Evolutionary conservation across 106 monocot genomes (phyloP).

Genomic region (Hemerocallis citrina): DNA sequence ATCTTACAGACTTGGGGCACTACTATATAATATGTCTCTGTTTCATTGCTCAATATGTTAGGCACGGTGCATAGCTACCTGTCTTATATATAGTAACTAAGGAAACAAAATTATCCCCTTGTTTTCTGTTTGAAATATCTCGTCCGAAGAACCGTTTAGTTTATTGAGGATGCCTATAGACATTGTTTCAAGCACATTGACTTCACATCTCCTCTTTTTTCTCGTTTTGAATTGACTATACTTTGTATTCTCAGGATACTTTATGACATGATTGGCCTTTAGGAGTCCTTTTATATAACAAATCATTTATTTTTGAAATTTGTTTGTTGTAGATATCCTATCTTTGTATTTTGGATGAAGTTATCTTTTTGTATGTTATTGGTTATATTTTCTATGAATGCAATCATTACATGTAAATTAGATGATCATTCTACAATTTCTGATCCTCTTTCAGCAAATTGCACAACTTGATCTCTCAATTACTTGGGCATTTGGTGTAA

Average conservation of each 20-base stretch:
- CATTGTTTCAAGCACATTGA: too few relatives aligned
- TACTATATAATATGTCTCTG: not conserved
- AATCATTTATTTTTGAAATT: not conserved
- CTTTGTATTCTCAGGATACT: not conserved
- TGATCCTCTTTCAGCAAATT: conserved; percentile 58
- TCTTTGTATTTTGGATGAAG: not conserved
- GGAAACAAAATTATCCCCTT: too few relatives aligned
- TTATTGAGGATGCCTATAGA: too few relatives aligned
- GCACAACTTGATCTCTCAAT: conserved; percentile 89
- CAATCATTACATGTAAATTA: not conserved
- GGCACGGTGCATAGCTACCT: not conserved
- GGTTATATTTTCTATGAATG: not conserved
- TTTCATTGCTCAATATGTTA: not conserved
- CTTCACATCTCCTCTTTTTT: not conserved
- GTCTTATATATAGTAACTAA: too few relatives aligned
- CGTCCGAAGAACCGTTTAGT: too few relatives aligned
- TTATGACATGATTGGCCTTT: not conserved
- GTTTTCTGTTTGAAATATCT: too few relatives aligned
- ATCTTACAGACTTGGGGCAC: too few relatives aligned
- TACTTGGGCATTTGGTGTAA: conserved; percentile 90
- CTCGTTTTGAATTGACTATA: not conserved
- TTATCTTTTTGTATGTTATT: not conserved
- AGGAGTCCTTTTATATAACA: not conserved
- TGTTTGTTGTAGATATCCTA: not conserved
- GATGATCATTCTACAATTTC: not conserved